Evolutionary conservation across 305 asterid species (phyloP), one percentile per base, ranked within the genome.

Genomic region (Withania somnifera): DNA sequence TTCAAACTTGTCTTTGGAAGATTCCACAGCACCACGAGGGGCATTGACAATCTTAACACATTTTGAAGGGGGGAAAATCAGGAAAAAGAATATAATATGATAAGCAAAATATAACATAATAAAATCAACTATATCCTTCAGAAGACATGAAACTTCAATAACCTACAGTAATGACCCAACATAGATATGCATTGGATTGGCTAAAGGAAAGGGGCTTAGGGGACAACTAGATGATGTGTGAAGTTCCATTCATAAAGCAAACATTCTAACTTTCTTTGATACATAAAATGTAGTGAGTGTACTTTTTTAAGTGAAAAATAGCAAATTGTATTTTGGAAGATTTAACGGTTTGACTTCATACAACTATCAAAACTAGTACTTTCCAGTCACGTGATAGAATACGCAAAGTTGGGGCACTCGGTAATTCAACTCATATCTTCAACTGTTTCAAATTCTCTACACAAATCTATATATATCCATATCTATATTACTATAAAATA

Each of bases 1-100:
- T 90, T 97, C 99, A 86, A 91, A 97, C 88, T 86, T 83, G 87
- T 97, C 99, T 3, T 80, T 86, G 66, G 90, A 77, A 68, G 98
- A 91, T 79, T 89, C 86, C 77, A 94, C 98, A 51, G 86, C 86
- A 69, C 92, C 94, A 13, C 97, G 94, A n/a, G 98, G 98, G 77
- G 90, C 87, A 86, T 88, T 95, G 80, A 97, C 99, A 88, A 95
- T 89, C 99, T 95, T 57, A 13, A 30, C 57, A 86, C 42, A 56
- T 52, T 26, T 47, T 2, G 52, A 84, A 67, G 17, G 5, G 15
- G 6, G 69, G 15, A 47, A 38, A 45, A 78, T 83, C 34, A 84
- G 79, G 61, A 61, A 15, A 51, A 75, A 75, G 26, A 28, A 28
- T 4, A 75, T 51, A 28, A 75, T 50, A 28, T 75, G 63, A 50